Base-by-base conservation (phyloP, 2,329 filamentous ascomycete species). In the Penicillium hordei region DNA sequence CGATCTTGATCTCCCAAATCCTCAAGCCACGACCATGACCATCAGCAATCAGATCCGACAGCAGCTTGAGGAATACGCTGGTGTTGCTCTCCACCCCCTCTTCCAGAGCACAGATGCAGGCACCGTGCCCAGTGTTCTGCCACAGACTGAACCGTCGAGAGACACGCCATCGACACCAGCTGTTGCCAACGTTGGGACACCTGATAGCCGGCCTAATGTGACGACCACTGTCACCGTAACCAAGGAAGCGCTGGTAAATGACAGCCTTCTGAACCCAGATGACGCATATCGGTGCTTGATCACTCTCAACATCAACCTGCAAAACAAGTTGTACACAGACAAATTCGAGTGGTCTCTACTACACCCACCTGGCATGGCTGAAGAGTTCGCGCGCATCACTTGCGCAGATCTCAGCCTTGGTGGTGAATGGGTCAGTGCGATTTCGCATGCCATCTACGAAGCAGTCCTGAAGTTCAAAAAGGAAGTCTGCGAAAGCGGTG, bases 281-380 rank as follows among this genome's bases (percentile, higher is more conserved):
- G 93, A 97, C 74, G 93, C 91, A 3, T 97, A 97, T 75, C 87
- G 94, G 48, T 97, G 94, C 72, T 89, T 97, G 67, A 88, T 99
- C 65, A 90, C 86, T 44, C 81, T 99, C 44, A 96, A 90, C 71
- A 90, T 99, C 69, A 97, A 96, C 70, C 83, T 97, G 23, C 88
- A 92, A 52, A 96, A 95, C 55, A 88, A 90, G 66, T 83, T 97
- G 13, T 97, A 97, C 75, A 95, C 91, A 4, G 94, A 99, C 81
- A 96, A 93, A 70, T 97, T 99, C 63, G 93, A 97, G 73, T 97
- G 93, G 93, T 97, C 93, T 5, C 80, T 99, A 21, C 81, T 96
- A 19, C 93, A 97, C 69, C 92, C 93, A 2, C 89, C 92, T 1
- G 93, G 93, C 23, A 92, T 93, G 42, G 91, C 94, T 0, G 93